A percentile compares a stretch with the other conserved stretches of the same genome.
Conservation (phyloP, 2,329 filamentous ascomycete genomes). For the Neonectria ditissima region DNA sequence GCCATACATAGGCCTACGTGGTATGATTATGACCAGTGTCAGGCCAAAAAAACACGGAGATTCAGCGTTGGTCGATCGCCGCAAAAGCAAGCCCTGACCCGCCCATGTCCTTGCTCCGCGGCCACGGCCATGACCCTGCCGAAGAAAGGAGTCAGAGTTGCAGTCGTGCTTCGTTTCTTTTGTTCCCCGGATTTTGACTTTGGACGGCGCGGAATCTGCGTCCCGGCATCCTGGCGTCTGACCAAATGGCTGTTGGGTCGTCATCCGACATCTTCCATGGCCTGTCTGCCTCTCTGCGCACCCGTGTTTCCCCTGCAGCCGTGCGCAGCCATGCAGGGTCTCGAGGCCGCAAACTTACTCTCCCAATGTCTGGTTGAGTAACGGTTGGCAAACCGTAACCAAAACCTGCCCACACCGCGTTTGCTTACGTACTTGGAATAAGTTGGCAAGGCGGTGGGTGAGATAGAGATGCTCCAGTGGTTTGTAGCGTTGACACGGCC, state of each 20-base stretch:
- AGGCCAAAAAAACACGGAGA: background rate
- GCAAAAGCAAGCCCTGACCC: background rate
- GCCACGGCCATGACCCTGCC: background rate
- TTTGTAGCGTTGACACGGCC: background rate
- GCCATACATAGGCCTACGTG: conserved; percentile 4
- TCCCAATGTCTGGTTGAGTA: background rate
- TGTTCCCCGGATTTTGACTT: background rate
- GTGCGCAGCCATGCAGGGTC: background rate
- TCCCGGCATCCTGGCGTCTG: background rate
- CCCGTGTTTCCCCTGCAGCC: background rate
- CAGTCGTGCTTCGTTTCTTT: background rate
- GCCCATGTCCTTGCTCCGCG: background rate
- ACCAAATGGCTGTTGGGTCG: background rate
- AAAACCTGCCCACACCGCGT: too few relatives aligned
- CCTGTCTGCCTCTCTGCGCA: background rate
- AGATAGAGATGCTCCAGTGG: background rate
- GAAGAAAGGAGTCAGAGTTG: background rate
- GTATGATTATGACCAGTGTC: background rate
- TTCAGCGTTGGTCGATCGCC: conserved; percentile 4
- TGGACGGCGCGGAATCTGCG: background rate
- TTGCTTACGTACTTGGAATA: too few relatives aligned
- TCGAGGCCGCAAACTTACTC: background rate
- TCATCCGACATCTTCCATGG: conserved; percentile 11
- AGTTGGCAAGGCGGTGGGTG: background rate
- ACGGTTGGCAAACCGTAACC: background rate